A percentile compares a stretch with the other conserved stretches of the same genome.
These are phyloP conservation scores for Stephanodiscus triporus DNA, from an alignment of 108 stramenopile genomes.

Conservation along the genomic window DNA sequence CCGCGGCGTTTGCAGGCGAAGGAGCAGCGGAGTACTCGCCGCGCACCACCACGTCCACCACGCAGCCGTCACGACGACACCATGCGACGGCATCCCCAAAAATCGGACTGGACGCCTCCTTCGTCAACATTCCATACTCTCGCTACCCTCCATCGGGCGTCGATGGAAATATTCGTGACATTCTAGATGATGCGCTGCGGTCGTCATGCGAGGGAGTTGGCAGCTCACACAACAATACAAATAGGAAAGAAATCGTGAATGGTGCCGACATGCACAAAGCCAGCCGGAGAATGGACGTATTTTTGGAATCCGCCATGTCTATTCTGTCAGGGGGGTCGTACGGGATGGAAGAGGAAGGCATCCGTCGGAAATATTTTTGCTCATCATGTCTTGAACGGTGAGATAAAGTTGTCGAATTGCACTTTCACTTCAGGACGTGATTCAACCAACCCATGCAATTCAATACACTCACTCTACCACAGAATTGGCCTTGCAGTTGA, in stretches of 20 bases:
- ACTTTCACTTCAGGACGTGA: background rate
- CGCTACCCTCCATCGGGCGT: background rate
- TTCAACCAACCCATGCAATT: background rate
- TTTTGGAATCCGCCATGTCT: conserved; percentile 2
- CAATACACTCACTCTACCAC: background rate
- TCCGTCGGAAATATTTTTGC: conserved; percentile 6
- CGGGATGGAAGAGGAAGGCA: background rate
- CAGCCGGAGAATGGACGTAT: conserved; percentile 16
- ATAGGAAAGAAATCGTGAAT: background rate
- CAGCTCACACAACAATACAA: background rate
- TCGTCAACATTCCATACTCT: conserved; percentile 27
- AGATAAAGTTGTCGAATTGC: conserved; percentile 4
- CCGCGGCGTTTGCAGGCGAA: background rate
- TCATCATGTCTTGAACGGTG: conserved; percentile 21
- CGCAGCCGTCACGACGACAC: background rate
- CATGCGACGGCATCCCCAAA: background rate
- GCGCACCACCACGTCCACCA: background rate
- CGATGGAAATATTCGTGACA: background rate
- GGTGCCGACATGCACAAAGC: conserved; percentile 17
- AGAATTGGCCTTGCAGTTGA: conserved; percentile 38
- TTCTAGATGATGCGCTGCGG: conserved; percentile 17
- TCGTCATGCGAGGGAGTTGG: too few relatives aligned
- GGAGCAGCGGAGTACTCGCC: background rate
- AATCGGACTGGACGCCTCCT: conserved; percentile 25
- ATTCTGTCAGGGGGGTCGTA: conserved; percentile 5